phyloP scores from a whole-genome alignment of 2,329 filamentous ascomycete species.

The Paraphaeosphaeria sporulosa region DNA sequence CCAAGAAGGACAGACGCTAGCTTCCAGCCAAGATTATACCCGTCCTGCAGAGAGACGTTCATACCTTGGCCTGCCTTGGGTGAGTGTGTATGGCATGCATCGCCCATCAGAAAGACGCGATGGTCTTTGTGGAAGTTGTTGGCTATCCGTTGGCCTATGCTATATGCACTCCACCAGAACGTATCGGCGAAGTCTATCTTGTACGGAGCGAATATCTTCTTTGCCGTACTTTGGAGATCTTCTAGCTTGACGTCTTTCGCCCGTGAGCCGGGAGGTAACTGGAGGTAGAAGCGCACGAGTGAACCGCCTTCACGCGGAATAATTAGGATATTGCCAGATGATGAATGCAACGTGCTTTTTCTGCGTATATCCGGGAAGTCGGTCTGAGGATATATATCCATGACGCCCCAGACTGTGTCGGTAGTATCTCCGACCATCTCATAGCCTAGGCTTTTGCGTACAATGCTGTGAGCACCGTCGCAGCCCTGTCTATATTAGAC shows the following conservation, averaged over 20 bases:
- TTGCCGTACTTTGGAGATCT: conserved; percentile 62
- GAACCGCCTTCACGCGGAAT: conserved; percentile 63
- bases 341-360: conserved; percentile 57
- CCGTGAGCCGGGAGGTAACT: conserved; percentile 60
- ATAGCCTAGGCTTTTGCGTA: conserved; percentile 60
- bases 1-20: conserved; percentile 54
- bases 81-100: conserved; percentile 73
- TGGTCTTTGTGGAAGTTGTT: conserved; percentile 71
- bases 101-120: conserved; percentile 73
- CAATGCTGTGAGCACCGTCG: conserved; percentile 61
- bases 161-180: conserved; percentile 77
- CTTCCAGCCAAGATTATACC: conserved; percentile 67
- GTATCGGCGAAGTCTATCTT: conserved; percentile 63
- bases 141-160: conserved; percentile 75
- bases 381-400: conserved; percentile 60
- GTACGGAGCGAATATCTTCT: conserved; percentile 63
- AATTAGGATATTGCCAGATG: conserved; percentile 57
- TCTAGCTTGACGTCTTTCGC: conserved; percentile 61
- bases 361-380: conserved; percentile 61
- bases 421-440: conserved; percentile 67
- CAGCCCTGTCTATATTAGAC: conserved; percentile 53
- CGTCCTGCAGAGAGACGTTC: conserved; percentile 68
- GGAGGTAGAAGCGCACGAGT: conserved; percentile 69
- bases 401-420: conserved; percentile 66
- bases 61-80: conserved; percentile 75